Evolutionary conservation across 495 filamentous ascomycete species (phyloP).

Genomic region (Penicillium cosmopolitanum): DNA sequence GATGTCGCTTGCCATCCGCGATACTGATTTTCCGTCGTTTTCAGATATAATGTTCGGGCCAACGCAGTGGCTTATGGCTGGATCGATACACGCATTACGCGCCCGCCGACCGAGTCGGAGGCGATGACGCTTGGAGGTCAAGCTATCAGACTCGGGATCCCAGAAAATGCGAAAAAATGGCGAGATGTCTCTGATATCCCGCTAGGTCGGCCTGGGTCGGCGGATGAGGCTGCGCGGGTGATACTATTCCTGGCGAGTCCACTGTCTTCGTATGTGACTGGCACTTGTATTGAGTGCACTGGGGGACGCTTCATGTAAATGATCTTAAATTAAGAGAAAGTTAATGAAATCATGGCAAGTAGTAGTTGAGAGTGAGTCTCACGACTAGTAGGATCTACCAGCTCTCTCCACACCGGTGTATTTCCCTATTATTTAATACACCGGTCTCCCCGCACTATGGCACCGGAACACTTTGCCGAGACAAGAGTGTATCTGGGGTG

Average conservation of each 20-base stretch:
- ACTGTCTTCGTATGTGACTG: constrained; percentile 61
- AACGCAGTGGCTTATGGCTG: constrained; percentile 75
- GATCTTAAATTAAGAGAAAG: too few relatives aligned
- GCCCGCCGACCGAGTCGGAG: constrained; percentile 65
- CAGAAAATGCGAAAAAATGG: constrained; percentile 26
- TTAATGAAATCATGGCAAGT: too few relatives aligned
- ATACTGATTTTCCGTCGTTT: background rate
- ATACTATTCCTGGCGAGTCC: constrained; percentile 73
- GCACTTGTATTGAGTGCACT: constrained; percentile 25
- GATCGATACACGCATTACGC: constrained; percentile 68
- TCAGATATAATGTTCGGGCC: constrained; percentile 67
- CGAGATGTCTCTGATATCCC: constrained; percentile 62
- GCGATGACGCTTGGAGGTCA: constrained; percentile 63
- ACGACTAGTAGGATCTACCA: background rate
- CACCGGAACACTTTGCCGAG: background rate
- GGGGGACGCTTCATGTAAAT: constrained; percentile 20
- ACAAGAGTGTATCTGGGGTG: background rate
- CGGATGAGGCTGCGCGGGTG: constrained; percentile 69
- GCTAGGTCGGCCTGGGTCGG: constrained; percentile 65
- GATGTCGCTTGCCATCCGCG: background rate
- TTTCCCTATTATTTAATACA: background rate
- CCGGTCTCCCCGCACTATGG: background rate
- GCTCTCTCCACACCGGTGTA: background rate
- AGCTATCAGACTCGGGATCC: constrained; percentile 32
- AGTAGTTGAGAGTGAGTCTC: too few relatives aligned